A percentile compares a stretch with the other conserved stretches of the same genome.
These are phyloP conservation scores for Bruguiera hainesii DNA, from an alignment of 441 rosid genomes.

Conservation along the genomic window DNA sequence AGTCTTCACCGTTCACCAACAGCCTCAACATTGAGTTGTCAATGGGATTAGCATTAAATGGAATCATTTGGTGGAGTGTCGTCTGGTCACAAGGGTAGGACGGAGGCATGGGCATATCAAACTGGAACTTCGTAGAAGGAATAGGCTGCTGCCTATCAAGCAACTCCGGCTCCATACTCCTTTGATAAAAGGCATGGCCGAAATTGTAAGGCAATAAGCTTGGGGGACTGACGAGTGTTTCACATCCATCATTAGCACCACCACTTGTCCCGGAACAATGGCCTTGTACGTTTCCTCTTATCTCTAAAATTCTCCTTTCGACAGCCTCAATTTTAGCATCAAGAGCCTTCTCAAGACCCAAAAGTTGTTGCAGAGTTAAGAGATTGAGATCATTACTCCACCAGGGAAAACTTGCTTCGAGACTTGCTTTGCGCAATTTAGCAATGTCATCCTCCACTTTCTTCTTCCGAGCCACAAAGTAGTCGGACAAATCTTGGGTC, in stretches of 20 bases:
- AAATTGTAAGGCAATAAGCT: not conserved
- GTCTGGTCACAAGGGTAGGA: not conserved
- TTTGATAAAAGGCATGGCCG: conserved; percentile 8
- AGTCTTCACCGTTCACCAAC: conserved; percentile 7
- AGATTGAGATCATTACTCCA: conserved; percentile 16
- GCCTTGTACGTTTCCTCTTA: not conserved
- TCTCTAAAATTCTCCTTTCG: not conserved
- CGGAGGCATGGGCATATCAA: not conserved
- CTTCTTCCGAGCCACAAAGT: conserved; percentile 16
- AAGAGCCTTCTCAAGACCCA: not conserved
- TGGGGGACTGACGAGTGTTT: no score
- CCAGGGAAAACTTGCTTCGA: conserved; percentile 10
- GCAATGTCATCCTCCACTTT: conserved; percentile 14
- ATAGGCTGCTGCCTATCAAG: not conserved
- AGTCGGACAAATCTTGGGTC: conserved; percentile 17
- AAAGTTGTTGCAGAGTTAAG: not conserved
- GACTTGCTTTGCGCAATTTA: not conserved
- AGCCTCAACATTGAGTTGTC: conserved; percentile 4
- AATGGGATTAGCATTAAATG: conserved; percentile 4
- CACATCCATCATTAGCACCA: no score
- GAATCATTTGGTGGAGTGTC: conserved; percentile 14
- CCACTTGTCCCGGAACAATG: not conserved
- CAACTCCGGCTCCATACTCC: not conserved
- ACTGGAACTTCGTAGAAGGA: not conserved
- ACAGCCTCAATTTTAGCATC: conserved; percentile 13